phyloP scores from a whole-genome alignment of 129 eudicot species.

The Heracleum sosnowskyi region DNA sequence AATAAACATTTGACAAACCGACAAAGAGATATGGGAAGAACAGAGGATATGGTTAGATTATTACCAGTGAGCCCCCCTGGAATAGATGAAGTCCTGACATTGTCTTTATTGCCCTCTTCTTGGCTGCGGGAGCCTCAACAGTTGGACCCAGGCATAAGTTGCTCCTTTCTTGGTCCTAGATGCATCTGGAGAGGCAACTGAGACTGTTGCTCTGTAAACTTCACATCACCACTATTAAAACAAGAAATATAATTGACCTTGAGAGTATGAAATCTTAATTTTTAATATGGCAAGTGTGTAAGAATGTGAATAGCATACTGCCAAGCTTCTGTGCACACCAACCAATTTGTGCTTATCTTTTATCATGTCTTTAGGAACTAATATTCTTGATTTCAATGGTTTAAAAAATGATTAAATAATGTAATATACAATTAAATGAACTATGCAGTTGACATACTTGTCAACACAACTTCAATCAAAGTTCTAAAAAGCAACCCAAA shows the following conservation, averaged over 20 bases:
- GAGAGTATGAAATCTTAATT: slow-evolving; percentile 4
- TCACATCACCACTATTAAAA: slow-evolving; percentile 34
- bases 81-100: slow-evolving; percentile 15
- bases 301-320: slow-evolving; percentile 11
- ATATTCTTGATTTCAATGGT: background rate
- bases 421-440: background rate
- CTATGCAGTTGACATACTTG: slow-evolving; percentile 8
- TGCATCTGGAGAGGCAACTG: slow-evolving; percentile 9
- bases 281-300: background rate
- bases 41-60: slow-evolving; percentile 28
- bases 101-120: slow-evolving; percentile 11
- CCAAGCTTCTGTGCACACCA: slow-evolving; percentile 13
- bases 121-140: slow-evolving; percentile 22
- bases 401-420: background rate
- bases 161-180: slow-evolving; percentile 9
- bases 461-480: background rate
- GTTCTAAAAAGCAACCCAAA: background rate
- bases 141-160: slow-evolving; percentile 15
- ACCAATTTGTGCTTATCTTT: slow-evolving; percentile 8
- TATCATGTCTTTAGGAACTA: background rate
- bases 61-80: slow-evolving; percentile 26
- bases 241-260: background rate
- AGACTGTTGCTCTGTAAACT: slow-evolving; percentile 26
- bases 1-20: background rate
- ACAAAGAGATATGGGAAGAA: slow-evolving; percentile 24